These are phyloP conservation scores for Hirsutella minnesotensis DNA, from an alignment of 2,329 filamentous ascomycete species.

Conservation along the genomic window DNA sequence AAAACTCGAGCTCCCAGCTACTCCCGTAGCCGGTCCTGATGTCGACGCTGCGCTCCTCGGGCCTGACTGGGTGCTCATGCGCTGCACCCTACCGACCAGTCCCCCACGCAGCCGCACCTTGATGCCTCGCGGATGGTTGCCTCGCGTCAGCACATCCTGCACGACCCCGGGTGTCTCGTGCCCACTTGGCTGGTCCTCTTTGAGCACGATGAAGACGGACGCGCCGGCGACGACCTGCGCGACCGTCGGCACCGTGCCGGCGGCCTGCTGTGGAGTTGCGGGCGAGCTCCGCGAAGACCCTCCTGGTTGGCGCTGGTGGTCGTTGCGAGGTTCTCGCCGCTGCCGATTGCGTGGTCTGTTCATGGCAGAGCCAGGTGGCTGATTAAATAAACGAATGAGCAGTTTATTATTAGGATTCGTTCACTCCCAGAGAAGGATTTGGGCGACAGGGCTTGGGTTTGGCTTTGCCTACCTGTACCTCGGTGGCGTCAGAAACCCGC, in stretches of 20 bases:
- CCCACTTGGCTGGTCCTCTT: slow-evolving; percentile 64
- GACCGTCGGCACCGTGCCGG: slow-evolving; percentile 32
- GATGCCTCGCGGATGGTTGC: slow-evolving; percentile 67
- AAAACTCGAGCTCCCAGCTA: slow-evolving; percentile 22
- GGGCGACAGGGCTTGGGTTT: too few species aligned
- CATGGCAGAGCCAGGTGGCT: slow-evolving; percentile 9
- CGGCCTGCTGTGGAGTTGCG: slow-evolving; percentile 21
- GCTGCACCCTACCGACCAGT: slow-evolving; percentile 62
- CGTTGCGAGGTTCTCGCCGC: slow-evolving; percentile 8
- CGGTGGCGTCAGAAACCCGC: too few species aligned
- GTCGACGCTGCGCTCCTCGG: slow-evolving; percentile 1
- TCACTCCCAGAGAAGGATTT: too few species aligned
- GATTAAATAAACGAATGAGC: not conserved
- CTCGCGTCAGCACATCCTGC: slow-evolving; percentile 55
- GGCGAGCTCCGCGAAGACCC: slow-evolving; percentile 4
- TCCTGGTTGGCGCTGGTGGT: slow-evolving; percentile 3
- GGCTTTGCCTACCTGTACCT: too few species aligned
- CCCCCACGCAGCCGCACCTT: slow-evolving; percentile 65
- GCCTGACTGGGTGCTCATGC: slow-evolving; percentile 30
- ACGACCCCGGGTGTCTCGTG: slow-evolving; percentile 57
- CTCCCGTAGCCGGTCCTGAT: slow-evolving; percentile 13
- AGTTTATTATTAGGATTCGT: too few species aligned
- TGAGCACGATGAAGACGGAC: slow-evolving; percentile 60
- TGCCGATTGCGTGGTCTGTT: slow-evolving; percentile 21
- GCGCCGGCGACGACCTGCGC: slow-evolving; percentile 48